These are phyloP conservation scores for Rhizopus arrhizus DNA, from an alignment of 371 early-diverging fungal genomes.

Conservation along the genomic window DNA sequence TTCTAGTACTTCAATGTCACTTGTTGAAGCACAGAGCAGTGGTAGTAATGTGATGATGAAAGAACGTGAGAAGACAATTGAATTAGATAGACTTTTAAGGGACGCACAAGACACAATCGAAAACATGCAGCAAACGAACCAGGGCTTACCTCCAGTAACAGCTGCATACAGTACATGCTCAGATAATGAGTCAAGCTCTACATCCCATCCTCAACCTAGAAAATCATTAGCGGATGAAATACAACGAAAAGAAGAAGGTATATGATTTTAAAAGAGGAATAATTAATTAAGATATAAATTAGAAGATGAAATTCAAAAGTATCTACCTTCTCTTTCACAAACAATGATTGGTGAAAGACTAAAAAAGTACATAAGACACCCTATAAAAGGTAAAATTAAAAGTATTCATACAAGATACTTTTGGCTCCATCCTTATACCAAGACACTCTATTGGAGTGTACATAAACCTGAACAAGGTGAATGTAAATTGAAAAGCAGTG, in stretches of 20 bases:
- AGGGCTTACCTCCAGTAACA: too few species aligned
- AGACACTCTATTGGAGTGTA: slow-evolving; percentile 76
- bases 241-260: too few species aligned
- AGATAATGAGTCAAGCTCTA: background rate
- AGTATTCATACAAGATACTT: slow-evolving; percentile 72
- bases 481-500: slow-evolving; percentile 54
- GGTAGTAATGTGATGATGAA: slow-evolving; percentile 1
- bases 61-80: slow-evolving; percentile 42
- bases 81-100: slow-evolving; percentile 45
- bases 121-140: slow-evolving; percentile 20
- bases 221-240: too few species aligned
- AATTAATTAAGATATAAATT: too few species aligned
- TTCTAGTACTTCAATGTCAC: too few species aligned
- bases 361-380: slow-evolving; percentile 69
- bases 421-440: slow-evolving; percentile 84
- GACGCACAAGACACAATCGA: slow-evolving; percentile 58
- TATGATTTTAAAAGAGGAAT: too few species aligned
- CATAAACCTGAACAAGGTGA: slow-evolving; percentile 62
- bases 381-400: slow-evolving; percentile 58
- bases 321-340: slow-evolving; percentile 50
- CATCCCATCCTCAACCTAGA: too few species aligned
- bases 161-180: background rate
- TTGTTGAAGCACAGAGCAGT: too few species aligned
- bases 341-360: slow-evolving; percentile 82
- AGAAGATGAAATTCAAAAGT: slow-evolving; percentile 9